Evolutionary conservation across 2,329 filamentous ascomycete species (phyloP).

Genomic region (Myriosclerotinia curreyana): DNA sequence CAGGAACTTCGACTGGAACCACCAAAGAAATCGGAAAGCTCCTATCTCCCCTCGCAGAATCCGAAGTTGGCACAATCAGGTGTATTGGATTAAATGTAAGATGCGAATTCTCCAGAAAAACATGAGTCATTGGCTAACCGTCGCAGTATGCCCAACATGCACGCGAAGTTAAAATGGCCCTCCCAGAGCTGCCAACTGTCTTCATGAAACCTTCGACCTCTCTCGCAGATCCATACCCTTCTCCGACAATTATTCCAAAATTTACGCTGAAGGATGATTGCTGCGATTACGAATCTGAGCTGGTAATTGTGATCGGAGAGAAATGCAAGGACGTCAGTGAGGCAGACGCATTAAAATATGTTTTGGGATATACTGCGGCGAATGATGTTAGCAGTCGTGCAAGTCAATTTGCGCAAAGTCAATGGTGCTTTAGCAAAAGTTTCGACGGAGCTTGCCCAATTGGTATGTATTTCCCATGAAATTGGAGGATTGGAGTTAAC

Average conservation of each 20-base stretch:
- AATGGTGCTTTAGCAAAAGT: conserved; percentile 52
- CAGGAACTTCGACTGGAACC: conserved; percentile 51
- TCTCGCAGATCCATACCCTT: conserved; percentile 35
- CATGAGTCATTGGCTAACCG: not conserved
- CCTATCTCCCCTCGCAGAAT: conserved; percentile 45
- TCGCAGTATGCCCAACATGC: conserved; percentile 47
- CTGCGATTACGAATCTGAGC: conserved; percentile 51
- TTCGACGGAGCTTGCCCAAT: conserved; percentile 50
- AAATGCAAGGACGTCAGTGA: conserved; percentile 49
- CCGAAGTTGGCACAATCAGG: conserved; percentile 47
- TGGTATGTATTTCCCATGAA: conserved; percentile 35
- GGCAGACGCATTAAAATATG: conserved; percentile 48
- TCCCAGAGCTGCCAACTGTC: conserved; percentile 45
- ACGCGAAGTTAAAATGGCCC: conserved; percentile 44
- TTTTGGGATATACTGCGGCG: conserved; percentile 55
- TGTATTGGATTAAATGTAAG: conserved; percentile 52
- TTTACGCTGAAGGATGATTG: conserved; percentile 45
- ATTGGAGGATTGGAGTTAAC: not conserved
- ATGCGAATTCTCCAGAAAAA: not conserved
- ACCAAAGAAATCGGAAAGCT: conserved; percentile 45
- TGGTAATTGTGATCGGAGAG: conserved; percentile 49
- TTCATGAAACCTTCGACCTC: conserved; percentile 36
- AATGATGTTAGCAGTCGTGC: conserved; percentile 55
- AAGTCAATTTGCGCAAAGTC: conserved; percentile 48
- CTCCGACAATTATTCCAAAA: conserved; percentile 46